These are phyloP conservation scores for Xylaria sp. DNA, from an alignment of 2,329 filamentous ascomycete genomes.

Conservation along the genomic window DNA sequence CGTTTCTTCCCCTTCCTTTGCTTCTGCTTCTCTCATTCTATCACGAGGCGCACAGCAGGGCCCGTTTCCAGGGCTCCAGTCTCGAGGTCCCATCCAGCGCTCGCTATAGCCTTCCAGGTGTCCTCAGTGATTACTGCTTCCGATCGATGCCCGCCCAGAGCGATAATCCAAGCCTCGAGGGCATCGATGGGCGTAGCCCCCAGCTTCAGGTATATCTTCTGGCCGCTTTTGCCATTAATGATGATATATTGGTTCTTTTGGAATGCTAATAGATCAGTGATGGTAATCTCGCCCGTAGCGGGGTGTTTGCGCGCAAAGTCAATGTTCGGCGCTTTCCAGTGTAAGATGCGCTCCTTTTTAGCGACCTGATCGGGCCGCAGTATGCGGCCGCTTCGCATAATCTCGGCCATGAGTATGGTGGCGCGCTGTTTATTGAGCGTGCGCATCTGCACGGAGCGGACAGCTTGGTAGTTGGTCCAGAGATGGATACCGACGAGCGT, in stretches of 20 bases:
- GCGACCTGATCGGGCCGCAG: slow-evolving; percentile 75
- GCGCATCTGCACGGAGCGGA: slow-evolving; percentile 83
- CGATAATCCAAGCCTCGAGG: slow-evolving; percentile 55
- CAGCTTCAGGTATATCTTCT: slow-evolving; percentile 73
- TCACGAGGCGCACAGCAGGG: slow-evolving; percentile 58
- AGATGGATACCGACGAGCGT: slow-evolving; percentile 80
- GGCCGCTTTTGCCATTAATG: slow-evolving; percentile 61
- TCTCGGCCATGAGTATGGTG: slow-evolving; percentile 76
- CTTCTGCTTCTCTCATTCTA: slow-evolving; percentile 43
- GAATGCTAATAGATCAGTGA: slow-evolving; percentile 62
- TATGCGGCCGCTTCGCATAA: slow-evolving; percentile 62
- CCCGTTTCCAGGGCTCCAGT: slow-evolving; percentile 74
- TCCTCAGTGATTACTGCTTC: slow-evolving; percentile 48
- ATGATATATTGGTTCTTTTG: slow-evolving; percentile 68
- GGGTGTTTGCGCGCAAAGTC: slow-evolving; percentile 52
- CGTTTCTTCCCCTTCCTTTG: slow-evolving; percentile 39
- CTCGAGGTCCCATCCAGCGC: slow-evolving; percentile 73
- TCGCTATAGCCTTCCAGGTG: slow-evolving; percentile 59
- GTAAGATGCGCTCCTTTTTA: slow-evolving; percentile 72
- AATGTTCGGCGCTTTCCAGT: slow-evolving; percentile 58
- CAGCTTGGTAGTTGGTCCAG: slow-evolving; percentile 85
- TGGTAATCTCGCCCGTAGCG: slow-evolving; percentile 34
- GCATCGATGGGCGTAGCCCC: slow-evolving; percentile 55
- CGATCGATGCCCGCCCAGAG: slow-evolving; percentile 47
- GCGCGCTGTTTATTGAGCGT: slow-evolving; percentile 88